A percentile compares a stretch with the other conserved stretches of the same genome.
These are phyloP conservation scores for Populus hybrid DNA, from an alignment of 441 rosid genomes.

Conservation along the genomic window DNA sequence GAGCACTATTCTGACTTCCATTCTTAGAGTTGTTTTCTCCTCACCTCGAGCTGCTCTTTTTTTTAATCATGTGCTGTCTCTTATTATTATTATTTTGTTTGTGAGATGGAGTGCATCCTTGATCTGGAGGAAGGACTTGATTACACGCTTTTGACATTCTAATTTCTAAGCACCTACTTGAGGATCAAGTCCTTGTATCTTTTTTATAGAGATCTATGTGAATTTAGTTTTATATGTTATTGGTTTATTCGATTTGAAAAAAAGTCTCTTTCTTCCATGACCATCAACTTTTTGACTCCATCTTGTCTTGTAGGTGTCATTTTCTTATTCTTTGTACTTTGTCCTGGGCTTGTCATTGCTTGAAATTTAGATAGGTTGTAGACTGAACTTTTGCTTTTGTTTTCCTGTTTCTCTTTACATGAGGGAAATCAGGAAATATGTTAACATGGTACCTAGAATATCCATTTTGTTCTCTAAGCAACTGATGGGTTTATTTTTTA, in stretches of 20 bases:
- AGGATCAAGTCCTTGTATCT: background rate
- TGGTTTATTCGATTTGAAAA: background rate
- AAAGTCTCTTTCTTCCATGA: background rate
- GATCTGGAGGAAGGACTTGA: background rate
- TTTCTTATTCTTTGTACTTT: background rate
- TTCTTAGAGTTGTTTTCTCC: background rate
- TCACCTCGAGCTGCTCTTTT: background rate
- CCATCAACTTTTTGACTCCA: background rate
- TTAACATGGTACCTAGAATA: background rate
- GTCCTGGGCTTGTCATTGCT: background rate
- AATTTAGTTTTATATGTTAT: background rate
- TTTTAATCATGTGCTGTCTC: background rate
- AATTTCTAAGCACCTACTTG: background rate
- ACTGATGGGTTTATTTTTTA: background rate
- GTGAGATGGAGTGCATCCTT: background rate
- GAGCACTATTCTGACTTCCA: background rate
- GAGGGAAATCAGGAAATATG: background rate
- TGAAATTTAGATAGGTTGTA: background rate
- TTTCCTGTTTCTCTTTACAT: background rate
- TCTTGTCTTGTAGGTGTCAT: background rate
- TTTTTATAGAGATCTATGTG: background rate
- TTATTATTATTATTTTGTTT: background rate
- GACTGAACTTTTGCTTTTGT: background rate
- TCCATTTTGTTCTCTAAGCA: background rate
- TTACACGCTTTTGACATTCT: background rate